Evolutionary conservation across 163 green algal species (phyloP).

Genomic region (Scenedesmus sp.): DNA sequence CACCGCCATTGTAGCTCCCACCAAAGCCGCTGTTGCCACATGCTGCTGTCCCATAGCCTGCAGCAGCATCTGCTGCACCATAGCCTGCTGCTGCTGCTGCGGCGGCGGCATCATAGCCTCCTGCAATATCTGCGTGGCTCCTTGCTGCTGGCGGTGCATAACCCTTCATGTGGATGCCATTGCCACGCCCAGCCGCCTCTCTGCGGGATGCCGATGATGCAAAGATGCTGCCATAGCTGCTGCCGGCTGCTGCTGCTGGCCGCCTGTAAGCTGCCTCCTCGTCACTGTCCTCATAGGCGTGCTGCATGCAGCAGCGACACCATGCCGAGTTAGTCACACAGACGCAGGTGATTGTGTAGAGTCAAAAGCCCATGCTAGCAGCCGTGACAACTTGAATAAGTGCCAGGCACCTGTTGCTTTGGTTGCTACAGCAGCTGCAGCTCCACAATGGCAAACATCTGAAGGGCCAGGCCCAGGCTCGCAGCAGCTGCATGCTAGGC

Average conservation of each 20-base stretch:
- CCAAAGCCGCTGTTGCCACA: background rate
- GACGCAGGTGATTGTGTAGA: background rate
- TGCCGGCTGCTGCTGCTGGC: conserved; percentile 20
- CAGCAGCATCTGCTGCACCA: background rate
- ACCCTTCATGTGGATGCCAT: background rate
- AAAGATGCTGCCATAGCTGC: background rate
- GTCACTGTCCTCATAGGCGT: conserved; percentile 37
- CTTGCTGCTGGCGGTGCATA: background rate
- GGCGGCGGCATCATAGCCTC: background rate
- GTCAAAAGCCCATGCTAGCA: background rate
- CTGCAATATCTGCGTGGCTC: background rate
- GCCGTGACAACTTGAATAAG: background rate
- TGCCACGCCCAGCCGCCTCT: background rate
- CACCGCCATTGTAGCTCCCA: background rate
- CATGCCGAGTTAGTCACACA: too few relatives aligned
- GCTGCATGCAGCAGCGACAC: conserved; percentile 9
- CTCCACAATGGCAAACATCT: background rate
- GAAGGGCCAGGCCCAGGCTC: background rate
- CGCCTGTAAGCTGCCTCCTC: conserved; percentile 6
- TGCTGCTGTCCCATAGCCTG: background rate
- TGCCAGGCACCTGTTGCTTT: background rate
- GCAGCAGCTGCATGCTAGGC: background rate
- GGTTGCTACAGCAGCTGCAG: background rate
- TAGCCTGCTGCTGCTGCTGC: background rate
- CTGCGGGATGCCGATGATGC: background rate